Conservation (phyloP, 441 rosid species). For the Jatropha multifida region DNA sequence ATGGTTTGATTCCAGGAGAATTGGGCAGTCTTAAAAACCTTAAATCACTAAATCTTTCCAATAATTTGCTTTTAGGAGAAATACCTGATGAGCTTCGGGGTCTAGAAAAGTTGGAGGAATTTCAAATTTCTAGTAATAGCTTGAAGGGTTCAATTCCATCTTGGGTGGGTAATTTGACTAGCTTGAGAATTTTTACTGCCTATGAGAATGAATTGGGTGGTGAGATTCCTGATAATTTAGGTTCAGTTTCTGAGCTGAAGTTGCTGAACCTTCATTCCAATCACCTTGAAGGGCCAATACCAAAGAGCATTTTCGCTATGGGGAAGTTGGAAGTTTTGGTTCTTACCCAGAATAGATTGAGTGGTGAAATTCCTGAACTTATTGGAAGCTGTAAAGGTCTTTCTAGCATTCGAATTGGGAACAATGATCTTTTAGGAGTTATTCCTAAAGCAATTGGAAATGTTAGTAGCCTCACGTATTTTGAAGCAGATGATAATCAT, state of each 20-base stretch:
- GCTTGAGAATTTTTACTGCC: conserved; percentile 75
- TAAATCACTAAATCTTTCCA: conserved; percentile 68
- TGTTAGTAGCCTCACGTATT: conserved; percentile 73
- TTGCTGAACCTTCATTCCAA: conserved; percentile 92
- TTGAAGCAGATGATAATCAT: conserved; percentile 81
- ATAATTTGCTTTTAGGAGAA: conserved; percentile 68
- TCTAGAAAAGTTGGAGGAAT: conserved; percentile 62
- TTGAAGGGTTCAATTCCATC: conserved; percentile 79
- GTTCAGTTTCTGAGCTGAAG: conserved; percentile 60
- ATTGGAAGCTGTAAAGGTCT: conserved; percentile 76
- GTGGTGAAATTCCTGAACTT: conserved; percentile 64
- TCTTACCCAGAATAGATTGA: conserved; percentile 72
- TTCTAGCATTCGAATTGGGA: conserved; percentile 81
- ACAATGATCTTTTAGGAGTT: conserved; percentile 72
- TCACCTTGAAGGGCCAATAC: conserved; percentile 74
- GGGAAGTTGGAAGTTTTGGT: conserved; percentile 81
- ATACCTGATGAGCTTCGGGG: conserved; percentile 64
- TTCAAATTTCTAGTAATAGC: conserved; percentile 74
- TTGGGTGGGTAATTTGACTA: conserved; percentile 80
- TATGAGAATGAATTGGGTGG: conserved; percentile 79
- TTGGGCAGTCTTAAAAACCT: conserved; percentile 63
- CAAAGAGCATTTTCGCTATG: conserved; percentile 62
- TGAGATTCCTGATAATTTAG: conserved; percentile 70
- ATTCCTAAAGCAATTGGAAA: conserved; percentile 78
- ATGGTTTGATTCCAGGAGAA: conserved; percentile 62